phyloP scores from a whole-genome alignment of 805 yeast species.

The Saccharomycopsis babjevae region DNA sequence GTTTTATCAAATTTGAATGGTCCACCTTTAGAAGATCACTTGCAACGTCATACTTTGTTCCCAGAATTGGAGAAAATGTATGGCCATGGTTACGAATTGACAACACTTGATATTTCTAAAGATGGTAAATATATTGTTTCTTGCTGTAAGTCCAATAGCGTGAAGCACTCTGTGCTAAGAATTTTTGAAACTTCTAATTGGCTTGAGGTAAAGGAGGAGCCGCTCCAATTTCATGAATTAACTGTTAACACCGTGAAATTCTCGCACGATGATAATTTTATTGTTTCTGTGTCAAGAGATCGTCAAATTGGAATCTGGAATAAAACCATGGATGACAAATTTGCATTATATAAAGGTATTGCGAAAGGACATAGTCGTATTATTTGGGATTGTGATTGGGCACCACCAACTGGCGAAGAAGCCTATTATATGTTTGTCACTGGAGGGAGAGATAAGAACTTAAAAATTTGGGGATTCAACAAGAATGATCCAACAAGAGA shows the following conservation, averaged over 20 bases:
- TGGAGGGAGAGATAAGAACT: constrained; percentile 74
- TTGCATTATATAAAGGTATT: constrained; percentile 30
- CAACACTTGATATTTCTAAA: constrained; percentile 63
- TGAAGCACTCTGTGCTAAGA: constrained; percentile 77
- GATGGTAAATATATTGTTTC: constrained; percentile 62
- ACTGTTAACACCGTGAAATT: constrained; percentile 80
- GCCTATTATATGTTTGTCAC: constrained; percentile 49
- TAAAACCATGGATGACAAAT: constrained; percentile 25
- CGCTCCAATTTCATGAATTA: constrained; percentile 59
- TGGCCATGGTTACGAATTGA: constrained; percentile 95
- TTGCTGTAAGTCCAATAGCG: constrained; percentile 82
- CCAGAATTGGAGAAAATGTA: constrained; percentile 92
- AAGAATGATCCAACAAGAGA: background rate
- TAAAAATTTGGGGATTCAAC: constrained; percentile 58
- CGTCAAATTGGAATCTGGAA: constrained; percentile 74
- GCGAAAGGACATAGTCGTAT: constrained; percentile 84
- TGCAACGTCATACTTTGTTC: constrained; percentile 87
- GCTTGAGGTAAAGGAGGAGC: constrained; percentile 46
- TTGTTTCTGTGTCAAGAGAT: constrained; percentile 81
- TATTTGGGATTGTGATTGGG: constrained; percentile 93
- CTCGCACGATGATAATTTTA: constrained; percentile 52
- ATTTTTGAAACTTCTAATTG: constrained; percentile 54
- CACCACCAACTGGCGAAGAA: constrained; percentile 36
- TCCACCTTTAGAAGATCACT: constrained; percentile 84
- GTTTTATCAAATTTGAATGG: constrained; percentile 34